Conservation (phyloP, 2,329 filamentous ascomycete species). For the Verticillium nonalfalfae region DNA sequence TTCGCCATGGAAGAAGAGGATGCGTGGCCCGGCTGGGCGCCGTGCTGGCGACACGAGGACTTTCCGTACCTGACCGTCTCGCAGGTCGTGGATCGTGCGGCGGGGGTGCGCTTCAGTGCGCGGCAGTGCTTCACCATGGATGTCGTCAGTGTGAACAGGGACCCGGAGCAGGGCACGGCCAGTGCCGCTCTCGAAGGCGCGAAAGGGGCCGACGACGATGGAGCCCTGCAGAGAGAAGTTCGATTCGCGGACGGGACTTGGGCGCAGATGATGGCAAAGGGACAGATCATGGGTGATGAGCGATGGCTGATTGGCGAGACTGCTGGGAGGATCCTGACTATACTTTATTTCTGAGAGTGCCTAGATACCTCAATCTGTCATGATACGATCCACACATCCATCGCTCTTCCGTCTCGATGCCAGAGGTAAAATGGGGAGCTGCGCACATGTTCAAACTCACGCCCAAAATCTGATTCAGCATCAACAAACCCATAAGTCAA, state of each 20-base stretch:
- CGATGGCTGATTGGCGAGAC: slow-evolving; percentile 58
- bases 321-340: slow-evolving; percentile 37
- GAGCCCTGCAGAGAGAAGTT: slow-evolving; percentile 20
- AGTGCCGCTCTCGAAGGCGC: slow-evolving; percentile 8
- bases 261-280: slow-evolving; percentile 41
- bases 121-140: slow-evolving; percentile 40
- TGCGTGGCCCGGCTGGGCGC: slow-evolving; percentile 23
- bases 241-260: slow-evolving; percentile 37
- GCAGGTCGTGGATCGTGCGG: slow-evolving; percentile 34
- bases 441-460: no score
- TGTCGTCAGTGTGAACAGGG: slow-evolving; percentile 35
- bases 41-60: slow-evolving; percentile 49
- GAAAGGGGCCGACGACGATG: background rate
- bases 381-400: background rate
- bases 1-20: background rate
- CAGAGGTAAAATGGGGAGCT: no score
- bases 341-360: slow-evolving; percentile 40
- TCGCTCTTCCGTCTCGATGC: no score
- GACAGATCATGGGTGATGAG: slow-evolving; percentile 52
- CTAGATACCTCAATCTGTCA: no score
- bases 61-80: slow-evolving; percentile 44
- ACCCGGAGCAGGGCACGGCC: slow-evolving; percentile 19
- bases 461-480: no score
- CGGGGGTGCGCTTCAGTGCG: slow-evolving; percentile 38
- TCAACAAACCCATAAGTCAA: no score